Evolutionary conservation across 306 rosid species (phyloP).

Genomic region (Quercus parvula): DNA sequence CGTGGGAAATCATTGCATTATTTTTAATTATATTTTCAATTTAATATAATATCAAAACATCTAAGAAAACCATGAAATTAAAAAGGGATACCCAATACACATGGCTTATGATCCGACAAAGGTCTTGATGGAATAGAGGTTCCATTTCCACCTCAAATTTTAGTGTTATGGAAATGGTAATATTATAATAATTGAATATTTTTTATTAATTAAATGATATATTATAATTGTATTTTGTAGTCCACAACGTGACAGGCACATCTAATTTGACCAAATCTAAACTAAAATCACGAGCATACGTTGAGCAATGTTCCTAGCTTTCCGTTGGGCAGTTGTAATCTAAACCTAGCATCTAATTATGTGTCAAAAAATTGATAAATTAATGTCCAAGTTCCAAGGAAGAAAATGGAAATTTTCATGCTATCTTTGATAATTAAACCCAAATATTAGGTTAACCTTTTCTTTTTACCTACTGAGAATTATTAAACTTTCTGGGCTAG

Average conservation of each 20-base stretch:
- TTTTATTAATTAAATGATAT: background rate
- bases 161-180: background rate
- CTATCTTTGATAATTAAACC: background rate
- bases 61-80: no score
- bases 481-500: background rate
- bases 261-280: background rate
- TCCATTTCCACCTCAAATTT: background rate
- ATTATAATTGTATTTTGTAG: background rate
- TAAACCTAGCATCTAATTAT: background rate
- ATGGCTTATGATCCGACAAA: conserved; percentile 6
- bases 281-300: background rate
- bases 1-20: background rate
- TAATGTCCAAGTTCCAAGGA: background rate
- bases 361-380: background rate
- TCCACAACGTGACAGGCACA: background rate
- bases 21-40: background rate
- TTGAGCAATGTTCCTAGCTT: background rate
- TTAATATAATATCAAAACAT: no score
- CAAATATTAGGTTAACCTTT: background rate
- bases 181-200: background rate
- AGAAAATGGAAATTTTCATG: background rate
- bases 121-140: conserved; percentile 19
- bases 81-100: background rate
- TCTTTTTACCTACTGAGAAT: no score
- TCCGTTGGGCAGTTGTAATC: background rate